Evolutionary conservation across 106 monocot species (phyloP).

Genomic region (Dioscorea dumetorum): DNA sequence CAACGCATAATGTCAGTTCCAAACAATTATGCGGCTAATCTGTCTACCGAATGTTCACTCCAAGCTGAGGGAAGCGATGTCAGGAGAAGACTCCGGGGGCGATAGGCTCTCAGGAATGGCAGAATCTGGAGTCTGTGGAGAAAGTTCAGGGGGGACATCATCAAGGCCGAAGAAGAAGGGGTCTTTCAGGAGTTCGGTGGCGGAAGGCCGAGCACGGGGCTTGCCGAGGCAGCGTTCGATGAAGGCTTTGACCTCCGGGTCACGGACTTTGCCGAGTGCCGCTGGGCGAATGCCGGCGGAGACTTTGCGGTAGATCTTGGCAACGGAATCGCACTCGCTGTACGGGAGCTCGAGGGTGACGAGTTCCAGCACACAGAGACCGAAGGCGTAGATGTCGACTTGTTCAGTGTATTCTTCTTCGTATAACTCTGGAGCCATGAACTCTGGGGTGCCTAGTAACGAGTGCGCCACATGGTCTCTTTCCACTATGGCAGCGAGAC

Average conservation of each 20-base stretch:
- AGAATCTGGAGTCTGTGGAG: too few species aligned
- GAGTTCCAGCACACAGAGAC: slow-evolving; percentile 84
- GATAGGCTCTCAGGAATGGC: too few species aligned
- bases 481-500: slow-evolving; percentile 55
- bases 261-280: slow-evolving; percentile 37
- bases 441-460: slow-evolving; percentile 77
- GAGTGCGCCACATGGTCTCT: slow-evolving; percentile 45
- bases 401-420: slow-evolving; percentile 76
- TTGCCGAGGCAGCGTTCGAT: slow-evolving; percentile 65
- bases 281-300: slow-evolving; percentile 35
- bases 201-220: slow-evolving; percentile 54
- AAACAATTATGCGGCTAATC: too few species aligned
- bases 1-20: too few species aligned
- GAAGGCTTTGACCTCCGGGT: slow-evolving; percentile 54
- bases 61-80: too few species aligned
- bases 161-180: slow-evolving; percentile 64
- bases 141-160: slow-evolving; percentile 1
- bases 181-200: slow-evolving; percentile 63
- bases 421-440: slow-evolving; percentile 88
- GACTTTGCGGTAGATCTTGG: slow-evolving; percentile 67
- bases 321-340: slow-evolving; percentile 64
- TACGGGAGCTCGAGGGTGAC: slow-evolving; percentile 75
- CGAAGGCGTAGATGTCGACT: slow-evolving; percentile 90
- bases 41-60: too few species aligned
- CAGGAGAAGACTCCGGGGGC: too few species aligned